These are phyloP conservation scores for Eucalyptus camaldulensis DNA, from an alignment of 345 rosid species.

Conservation along the genomic window DNA sequence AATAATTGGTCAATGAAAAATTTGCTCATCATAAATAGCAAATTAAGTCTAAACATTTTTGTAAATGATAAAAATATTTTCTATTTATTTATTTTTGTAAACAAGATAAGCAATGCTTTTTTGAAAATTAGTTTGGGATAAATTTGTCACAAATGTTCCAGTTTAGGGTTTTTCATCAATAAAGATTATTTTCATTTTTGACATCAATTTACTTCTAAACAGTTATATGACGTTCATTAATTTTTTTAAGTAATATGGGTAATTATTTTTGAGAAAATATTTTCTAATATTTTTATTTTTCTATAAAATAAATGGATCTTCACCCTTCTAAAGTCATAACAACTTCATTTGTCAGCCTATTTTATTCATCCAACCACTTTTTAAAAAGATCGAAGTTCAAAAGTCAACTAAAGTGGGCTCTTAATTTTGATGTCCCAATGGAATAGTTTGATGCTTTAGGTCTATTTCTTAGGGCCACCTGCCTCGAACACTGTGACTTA, in stretches of 20 bases:
- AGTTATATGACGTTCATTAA: no score
- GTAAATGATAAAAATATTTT: neutral
- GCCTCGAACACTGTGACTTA: neutral
- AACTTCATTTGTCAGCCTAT: neutral
- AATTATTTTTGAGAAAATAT: no score
- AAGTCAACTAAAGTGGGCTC: neutral
- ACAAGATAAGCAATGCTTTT: accelerated
- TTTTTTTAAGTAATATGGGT: no score
- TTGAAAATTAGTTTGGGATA: accelerated
- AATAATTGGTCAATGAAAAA: neutral
- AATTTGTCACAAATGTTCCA: accelerated
- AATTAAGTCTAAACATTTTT: neutral
- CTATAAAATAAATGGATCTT: neutral
- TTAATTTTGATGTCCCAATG: neutral
- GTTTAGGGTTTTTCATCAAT: accelerated
- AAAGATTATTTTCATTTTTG: no score
- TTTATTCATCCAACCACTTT: neutral
- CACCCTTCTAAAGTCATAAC: neutral
- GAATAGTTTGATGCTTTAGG: neutral
- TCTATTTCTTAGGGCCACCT: neutral
- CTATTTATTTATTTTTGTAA: neutral
- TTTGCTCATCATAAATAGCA: neutral
- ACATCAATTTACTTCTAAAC: no score
- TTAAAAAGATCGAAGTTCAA: neutral
- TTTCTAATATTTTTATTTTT: neutral